Percentiles rank a stretch among this genome's conserved stretches.
Conservation (phyloP, 2,329 filamentous ascomycete species). For the Fusarium sp. region DNA sequence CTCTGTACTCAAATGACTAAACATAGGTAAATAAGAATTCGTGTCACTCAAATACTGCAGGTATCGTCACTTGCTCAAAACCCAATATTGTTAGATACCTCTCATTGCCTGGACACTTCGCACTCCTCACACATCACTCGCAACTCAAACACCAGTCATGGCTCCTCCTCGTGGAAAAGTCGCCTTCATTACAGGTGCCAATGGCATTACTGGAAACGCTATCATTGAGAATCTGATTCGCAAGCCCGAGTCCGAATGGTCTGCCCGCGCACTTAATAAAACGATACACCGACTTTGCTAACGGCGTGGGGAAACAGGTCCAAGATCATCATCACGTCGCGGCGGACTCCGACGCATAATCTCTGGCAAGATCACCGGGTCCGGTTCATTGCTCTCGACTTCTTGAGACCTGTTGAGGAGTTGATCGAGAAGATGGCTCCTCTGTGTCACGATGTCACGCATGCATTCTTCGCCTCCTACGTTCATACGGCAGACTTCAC, state of each 20-base stretch:
- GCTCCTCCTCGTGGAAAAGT: constrained; percentile 22
- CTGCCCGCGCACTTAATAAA: too few species aligned
- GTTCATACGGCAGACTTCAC: constrained; percentile 29
- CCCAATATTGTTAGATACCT: background rate
- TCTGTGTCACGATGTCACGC: constrained; percentile 30
- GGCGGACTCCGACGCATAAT: constrained; percentile 15
- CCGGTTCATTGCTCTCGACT: constrained; percentile 31
- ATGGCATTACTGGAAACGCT: constrained; percentile 36
- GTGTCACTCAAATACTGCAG: background rate
- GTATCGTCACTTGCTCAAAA: background rate
- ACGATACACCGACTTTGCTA: background rate
- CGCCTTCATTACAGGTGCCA: constrained; percentile 31
- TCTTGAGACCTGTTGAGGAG: constrained; percentile 29
- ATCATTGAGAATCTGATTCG: constrained; percentile 32
- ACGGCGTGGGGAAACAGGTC: constrained; percentile 7
- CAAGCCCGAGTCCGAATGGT: constrained; percentile 30
- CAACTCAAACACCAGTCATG: background rate
- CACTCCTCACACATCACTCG: background rate
- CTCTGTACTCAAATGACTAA: background rate
- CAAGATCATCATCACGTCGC: constrained; percentile 36
- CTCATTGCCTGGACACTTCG: background rate
- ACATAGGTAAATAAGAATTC: background rate
- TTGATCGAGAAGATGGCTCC: constrained; percentile 25
- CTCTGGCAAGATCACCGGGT: constrained; percentile 32
- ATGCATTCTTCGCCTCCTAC: constrained; percentile 35